Conservation (phyloP, 1,284 basidiomycete genomes). For the Golubevia sp. region DNA sequence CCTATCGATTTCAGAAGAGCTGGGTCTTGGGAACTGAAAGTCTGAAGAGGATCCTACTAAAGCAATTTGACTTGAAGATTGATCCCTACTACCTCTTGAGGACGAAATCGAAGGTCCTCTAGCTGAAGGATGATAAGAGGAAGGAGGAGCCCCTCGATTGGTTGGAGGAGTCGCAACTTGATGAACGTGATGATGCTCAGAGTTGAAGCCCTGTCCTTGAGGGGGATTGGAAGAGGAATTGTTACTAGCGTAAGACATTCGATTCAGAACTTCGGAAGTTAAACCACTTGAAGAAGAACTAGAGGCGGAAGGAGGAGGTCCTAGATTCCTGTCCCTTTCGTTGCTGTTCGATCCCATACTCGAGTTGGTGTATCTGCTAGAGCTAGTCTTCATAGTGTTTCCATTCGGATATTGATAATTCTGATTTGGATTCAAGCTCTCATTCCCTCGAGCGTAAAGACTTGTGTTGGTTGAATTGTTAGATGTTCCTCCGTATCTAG, state of each 20-base stretch:
- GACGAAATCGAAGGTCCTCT: neutral
- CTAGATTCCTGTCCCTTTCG: too few relatives aligned
- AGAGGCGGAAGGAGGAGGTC: too few relatives aligned
- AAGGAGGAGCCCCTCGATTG: neutral
- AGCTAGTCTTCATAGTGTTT: too few relatives aligned
- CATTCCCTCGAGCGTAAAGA: too few relatives aligned
- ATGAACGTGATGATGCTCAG: constrained; percentile 11
- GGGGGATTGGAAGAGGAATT: neutral
- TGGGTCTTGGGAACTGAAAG: constrained; percentile 35
- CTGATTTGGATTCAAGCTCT: too few relatives aligned
- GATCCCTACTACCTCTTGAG: neutral
- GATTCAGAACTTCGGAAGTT: constrained; percentile 15
- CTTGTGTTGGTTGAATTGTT: too few relatives aligned
- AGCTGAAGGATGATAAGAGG: neutral
- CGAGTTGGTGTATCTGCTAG: too few relatives aligned
- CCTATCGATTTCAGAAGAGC: constrained; percentile 47
- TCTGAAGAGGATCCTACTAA: constrained; percentile 19
- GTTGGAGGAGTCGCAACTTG: constrained; percentile 1
- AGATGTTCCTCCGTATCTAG: too few relatives aligned
- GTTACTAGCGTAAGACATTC: constrained; percentile 10
- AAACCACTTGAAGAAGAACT: neutral
- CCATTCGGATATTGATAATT: too few relatives aligned
- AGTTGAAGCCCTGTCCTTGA: constrained; percentile 1
- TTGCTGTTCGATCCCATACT: too few relatives aligned
- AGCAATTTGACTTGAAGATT: neutral